A percentile compares a stretch with the other conserved stretches of the same genome.
Conservation (phyloP, 2,329 filamentous ascomycete species). For the Seiridium unicorne region DNA sequence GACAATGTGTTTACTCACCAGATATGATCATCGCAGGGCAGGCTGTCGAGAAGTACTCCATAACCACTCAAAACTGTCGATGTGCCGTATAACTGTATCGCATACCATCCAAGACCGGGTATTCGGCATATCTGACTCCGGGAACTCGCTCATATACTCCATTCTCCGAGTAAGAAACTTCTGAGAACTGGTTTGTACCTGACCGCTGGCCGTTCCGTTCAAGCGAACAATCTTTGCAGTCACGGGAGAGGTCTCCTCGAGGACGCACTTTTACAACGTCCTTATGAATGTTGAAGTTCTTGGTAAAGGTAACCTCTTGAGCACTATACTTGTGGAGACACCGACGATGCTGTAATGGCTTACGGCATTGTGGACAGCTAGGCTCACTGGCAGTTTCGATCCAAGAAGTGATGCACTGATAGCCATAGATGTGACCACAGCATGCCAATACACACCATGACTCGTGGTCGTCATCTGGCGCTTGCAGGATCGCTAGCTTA, state of each 20-base stretch:
- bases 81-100: not conserved
- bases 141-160: not conserved
- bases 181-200: too few species aligned
- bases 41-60: too few species aligned
- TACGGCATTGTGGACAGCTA: not conserved
- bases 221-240: not conserved
- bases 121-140: not conserved
- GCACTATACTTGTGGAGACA: not conserved
- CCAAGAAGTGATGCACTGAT: not conserved
- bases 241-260: not conserved
- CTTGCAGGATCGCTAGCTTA: not conserved
- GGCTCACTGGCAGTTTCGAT: not conserved
- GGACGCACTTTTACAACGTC: not conserved
- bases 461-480: not conserved
- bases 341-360: not conserved
- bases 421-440: not conserved
- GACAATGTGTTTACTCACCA: too few species aligned
- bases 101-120: not conserved
- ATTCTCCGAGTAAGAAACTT: too few species aligned
- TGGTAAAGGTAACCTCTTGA: not conserved
- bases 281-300: not conserved
- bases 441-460: not conserved
- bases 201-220: too few species aligned
- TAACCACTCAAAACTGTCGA: not conserved
- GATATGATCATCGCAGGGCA: not conserved